A percentile compares a stretch with the other conserved stretches of the same genome.
Conservation (phyloP, 306 rosid genomes). For the Cucumis cinereus region DNA sequence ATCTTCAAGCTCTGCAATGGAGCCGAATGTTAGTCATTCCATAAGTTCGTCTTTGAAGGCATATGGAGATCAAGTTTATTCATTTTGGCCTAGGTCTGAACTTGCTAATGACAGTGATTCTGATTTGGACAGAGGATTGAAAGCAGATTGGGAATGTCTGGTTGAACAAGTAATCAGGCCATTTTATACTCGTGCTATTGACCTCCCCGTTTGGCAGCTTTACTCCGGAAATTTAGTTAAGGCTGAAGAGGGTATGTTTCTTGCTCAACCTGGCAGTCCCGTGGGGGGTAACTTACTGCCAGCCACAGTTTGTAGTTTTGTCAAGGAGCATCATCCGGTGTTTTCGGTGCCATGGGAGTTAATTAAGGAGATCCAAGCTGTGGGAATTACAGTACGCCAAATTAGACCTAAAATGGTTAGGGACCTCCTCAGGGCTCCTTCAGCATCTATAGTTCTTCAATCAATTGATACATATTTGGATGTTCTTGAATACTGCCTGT, state of each 20-base stretch:
- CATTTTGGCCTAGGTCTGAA: slow-evolving; percentile 83
- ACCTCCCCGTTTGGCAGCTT: slow-evolving; percentile 93
- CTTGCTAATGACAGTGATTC: slow-evolving; percentile 21
- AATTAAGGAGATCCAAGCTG: slow-evolving; percentile 81
- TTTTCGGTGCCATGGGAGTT: slow-evolving; percentile 97
- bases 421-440: slow-evolving; percentile 56
- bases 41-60: slow-evolving; percentile 57
- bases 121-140: slow-evolving; percentile 26
- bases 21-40: slow-evolving; percentile 37
- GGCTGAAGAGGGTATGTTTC: slow-evolving; percentile 99
- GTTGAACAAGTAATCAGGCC: slow-evolving; percentile 66
- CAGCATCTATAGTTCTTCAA: slow-evolving; percentile 48
- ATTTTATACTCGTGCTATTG: slow-evolving; percentile 71
- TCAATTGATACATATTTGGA: slow-evolving; percentile 83
- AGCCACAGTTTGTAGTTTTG: slow-evolving; percentile 90
- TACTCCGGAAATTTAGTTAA: slow-evolving; percentile 92
- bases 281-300: slow-evolving; percentile 71
- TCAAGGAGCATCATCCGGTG: slow-evolving; percentile 94
- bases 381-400: slow-evolving; percentile 66
- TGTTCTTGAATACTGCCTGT: slow-evolving; percentile 93
- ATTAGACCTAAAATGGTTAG: slow-evolving; percentile 95
- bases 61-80: slow-evolving; percentile 61
- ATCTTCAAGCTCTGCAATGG: slow-evolving; percentile 43
- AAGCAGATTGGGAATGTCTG: slow-evolving; percentile 84
- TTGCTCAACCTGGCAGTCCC: slow-evolving; percentile 90